Evolutionary conservation across 1,284 basidiomycete genomes (phyloP).

Genomic region (Erythrobasidium hasegawianum): DNA sequence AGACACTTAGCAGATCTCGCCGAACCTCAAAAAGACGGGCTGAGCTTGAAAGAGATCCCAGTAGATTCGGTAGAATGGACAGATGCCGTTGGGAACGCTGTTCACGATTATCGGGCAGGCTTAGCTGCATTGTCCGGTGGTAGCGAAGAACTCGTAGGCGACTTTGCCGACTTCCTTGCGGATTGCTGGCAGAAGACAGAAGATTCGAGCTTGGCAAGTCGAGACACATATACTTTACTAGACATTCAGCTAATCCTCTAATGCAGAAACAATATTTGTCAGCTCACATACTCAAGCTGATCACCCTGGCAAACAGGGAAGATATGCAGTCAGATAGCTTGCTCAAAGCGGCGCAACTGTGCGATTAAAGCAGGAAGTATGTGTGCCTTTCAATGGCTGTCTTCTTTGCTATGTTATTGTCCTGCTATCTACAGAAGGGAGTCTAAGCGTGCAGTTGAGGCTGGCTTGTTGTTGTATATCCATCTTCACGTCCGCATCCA

Average conservation of each 20-base stretch:
- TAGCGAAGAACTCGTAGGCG: neutral
- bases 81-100: conserved; percentile 39
- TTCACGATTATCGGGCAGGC: conserved; percentile 38
- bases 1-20: conserved; percentile 39
- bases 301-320: neutral
- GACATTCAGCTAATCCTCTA: neutral
- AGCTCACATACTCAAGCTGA: neutral
- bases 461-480: no score
- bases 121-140: conserved; percentile 17
- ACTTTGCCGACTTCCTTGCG: neutral
- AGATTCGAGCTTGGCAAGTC: neutral
- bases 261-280: neutral
- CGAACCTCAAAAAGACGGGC: conserved; percentile 33
- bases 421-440: no score
- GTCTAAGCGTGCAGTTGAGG: no score
- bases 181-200: neutral
- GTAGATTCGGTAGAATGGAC: conserved; percentile 39
- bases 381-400: no score
- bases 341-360: neutral
- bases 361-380: no score
- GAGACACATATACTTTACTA: no score
- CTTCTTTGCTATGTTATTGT: no score
- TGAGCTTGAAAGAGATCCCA: conserved; percentile 17
- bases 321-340: neutral
- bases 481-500: no score